Percentiles rank a stretch among this genome's conserved stretches.
Evolutionary conservation across 1,284 basidiomycete genomes (phyloP).

Genomic region (Naganishia albida): DNA sequence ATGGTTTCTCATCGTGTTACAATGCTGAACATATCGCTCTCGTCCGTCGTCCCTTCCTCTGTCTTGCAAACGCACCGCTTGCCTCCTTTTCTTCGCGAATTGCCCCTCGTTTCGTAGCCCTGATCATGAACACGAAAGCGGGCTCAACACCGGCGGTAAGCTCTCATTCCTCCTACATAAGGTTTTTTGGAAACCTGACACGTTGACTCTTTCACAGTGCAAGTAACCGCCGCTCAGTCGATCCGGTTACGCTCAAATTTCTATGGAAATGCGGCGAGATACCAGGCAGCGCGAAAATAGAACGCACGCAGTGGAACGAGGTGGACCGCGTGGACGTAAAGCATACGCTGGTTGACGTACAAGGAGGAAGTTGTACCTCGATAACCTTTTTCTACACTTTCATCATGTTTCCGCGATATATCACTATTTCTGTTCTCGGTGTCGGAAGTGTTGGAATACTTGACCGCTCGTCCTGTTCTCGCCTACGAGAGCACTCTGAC

Average conservation of each 20-base stretch:
- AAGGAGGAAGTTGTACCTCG: no score
- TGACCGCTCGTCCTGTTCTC: no score
- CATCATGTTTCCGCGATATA: no score
- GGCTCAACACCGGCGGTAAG: constrained; percentile 32
- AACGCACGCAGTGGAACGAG: not conserved
- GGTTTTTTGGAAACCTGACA: not conserved
- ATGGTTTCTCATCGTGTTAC: not conserved
- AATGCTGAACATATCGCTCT: not conserved
- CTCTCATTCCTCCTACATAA: not conserved
- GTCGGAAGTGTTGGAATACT: no score
- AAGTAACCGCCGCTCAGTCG: not conserved
- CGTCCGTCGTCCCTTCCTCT: no score
- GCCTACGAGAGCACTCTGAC: no score
- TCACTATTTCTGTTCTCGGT: no score
- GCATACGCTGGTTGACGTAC: no score
- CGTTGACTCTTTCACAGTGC: not conserved
- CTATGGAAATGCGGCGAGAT: no score
- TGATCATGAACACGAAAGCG: constrained; percentile 35
- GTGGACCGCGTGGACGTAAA: not conserved
- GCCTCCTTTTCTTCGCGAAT: not conserved
- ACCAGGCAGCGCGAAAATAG: constrained; percentile 10
- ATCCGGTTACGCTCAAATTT: not conserved
- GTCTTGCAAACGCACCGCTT: not conserved
- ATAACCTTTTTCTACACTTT: no score
- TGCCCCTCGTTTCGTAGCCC: constrained; percentile 3